Conservation (phyloP, 2,329 filamentous ascomycete genomes). For the Verticillium dahliae region DNA sequence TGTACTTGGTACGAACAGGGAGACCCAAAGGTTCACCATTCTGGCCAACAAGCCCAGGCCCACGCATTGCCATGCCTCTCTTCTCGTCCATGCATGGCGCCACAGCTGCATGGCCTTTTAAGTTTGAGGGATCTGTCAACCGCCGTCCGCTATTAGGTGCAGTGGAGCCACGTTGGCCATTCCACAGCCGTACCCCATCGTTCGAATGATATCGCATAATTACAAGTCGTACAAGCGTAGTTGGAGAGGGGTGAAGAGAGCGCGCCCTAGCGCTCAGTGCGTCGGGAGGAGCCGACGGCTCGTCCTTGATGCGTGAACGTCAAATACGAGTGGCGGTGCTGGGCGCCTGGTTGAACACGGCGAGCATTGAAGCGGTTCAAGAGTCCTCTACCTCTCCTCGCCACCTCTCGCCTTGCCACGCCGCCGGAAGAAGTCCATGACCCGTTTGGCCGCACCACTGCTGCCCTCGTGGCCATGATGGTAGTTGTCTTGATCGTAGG, state of each 20-base stretch:
- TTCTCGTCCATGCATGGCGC: neutral
- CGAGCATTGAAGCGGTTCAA: constrained; percentile 6
- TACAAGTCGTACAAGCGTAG: constrained; percentile 3
- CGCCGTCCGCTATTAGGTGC: neutral
- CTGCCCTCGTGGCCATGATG: constrained; percentile 68
- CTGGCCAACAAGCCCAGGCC: neutral
- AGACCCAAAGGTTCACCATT: neutral
- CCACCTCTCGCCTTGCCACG: constrained; percentile 68
- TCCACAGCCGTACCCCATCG: neutral
- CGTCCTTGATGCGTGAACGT: constrained; percentile 6
- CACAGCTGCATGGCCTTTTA: neutral
- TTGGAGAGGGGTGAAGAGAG: neutral
- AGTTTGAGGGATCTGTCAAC: neutral
- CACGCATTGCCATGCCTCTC: neutral
- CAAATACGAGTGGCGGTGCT: constrained; percentile 5
- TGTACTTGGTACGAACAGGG: neutral
- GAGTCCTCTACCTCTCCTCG: constrained; percentile 38
- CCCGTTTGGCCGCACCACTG: constrained; percentile 79
- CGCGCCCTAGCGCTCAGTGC: constrained; percentile 4
- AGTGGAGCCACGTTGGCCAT: neutral
- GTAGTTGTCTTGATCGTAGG: constrained; percentile 71
- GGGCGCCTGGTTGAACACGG: neutral
- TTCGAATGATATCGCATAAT: constrained; percentile 1
- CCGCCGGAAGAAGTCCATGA: constrained; percentile 97
- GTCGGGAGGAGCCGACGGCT: constrained; percentile 8